Base-by-base conservation (phyloP, 179 eudicot species). In the Beta corolliflora region DNA sequence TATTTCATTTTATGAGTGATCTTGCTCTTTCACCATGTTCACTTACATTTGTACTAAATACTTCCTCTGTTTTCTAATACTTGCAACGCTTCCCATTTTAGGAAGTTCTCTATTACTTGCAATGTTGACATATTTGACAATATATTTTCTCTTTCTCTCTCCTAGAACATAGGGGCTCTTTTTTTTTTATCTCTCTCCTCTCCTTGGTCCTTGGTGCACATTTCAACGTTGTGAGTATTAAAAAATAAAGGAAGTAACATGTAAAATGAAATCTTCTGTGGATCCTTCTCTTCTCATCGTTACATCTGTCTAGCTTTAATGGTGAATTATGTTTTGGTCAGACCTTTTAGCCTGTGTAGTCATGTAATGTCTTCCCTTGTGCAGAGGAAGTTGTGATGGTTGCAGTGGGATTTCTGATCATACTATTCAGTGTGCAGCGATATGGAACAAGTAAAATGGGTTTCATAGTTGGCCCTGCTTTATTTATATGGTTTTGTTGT, bases 371-470 rank as follows among this genome's bases (percentile, higher is more conserved):
- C 58, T 67, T 71, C 66, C 66, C 74, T 71, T 71, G 68, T 84
- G 93, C 98, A 96, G 99, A 90, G 81, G 89, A 90, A 77, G 95
- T 94, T 79, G 89, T 90, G 89, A 93, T 91, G 93, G 88, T 96
- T 85, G 91, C 99, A 41, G 93, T 93, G 64, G 94, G 95, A 70
- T 92, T 88, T 84, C 98, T 96, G 81, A 85, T 96, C 41, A 81
- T 96, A 84, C 85, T 96, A 84, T 96, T 96, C 89, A 96, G 99
- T 84, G 81, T 94, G 75, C 98, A 96, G 85, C 91, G 87, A 83
- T 96, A 94, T 84, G 99, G 97, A 76, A 96, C 99, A 44, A 96
- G 99, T 81, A 96, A 96, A 90, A 94, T 94, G 90, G 99, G 98
- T 77, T 89, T 96, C 83, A 84, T 88, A 21, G 97, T 96, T 36